Conservation (phyloP, 2,329 filamentous ascomycete genomes). For the Colletotrichum karsti region DNA sequence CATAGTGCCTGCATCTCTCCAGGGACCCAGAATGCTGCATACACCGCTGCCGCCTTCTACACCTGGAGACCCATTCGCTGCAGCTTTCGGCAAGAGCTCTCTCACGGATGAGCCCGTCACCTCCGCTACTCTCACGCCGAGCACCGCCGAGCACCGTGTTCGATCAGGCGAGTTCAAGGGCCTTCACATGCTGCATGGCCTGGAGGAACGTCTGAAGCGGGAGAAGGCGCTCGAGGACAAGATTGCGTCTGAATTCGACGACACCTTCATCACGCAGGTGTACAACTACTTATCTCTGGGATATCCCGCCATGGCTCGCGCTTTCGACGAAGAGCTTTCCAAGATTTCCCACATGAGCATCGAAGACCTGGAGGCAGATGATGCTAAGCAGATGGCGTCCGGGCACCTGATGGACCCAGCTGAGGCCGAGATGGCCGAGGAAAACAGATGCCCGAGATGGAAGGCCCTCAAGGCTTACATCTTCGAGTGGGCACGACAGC, state of each 20-base stretch:
- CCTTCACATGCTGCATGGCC: constrained; percentile 58
- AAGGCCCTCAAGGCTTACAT: constrained; percentile 85
- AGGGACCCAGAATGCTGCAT: constrained; percentile 57
- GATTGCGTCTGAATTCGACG: constrained; percentile 75
- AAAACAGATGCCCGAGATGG: constrained; percentile 76
- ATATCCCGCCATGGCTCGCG: constrained; percentile 84
- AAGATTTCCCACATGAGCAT: constrained; percentile 79
- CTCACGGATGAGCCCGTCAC: constrained; percentile 51
- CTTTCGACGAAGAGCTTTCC: constrained; percentile 85
- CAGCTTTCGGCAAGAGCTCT: constrained; percentile 46
- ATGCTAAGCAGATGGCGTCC: constrained; percentile 67
- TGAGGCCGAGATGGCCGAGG: constrained; percentile 49
- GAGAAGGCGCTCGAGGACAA: constrained; percentile 62
- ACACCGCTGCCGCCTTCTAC: constrained; percentile 55
- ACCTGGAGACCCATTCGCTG: constrained; percentile 52
- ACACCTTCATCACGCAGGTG: constrained; percentile 90
- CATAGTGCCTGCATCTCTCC: constrained; percentile 51
- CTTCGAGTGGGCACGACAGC: constrained; percentile 87
- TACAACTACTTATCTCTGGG: constrained; percentile 97
- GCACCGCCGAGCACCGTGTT: constrained; percentile 36
- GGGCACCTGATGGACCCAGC: constrained; percentile 76
- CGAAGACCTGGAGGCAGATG: constrained; percentile 75
- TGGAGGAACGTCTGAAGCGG: constrained; percentile 58
- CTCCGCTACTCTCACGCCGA: constrained; percentile 30
- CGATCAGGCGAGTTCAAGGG: constrained; percentile 48